Conservation (phyloP, 495 filamentous ascomycete species). For the Cryomyces antarcticus region DNA sequence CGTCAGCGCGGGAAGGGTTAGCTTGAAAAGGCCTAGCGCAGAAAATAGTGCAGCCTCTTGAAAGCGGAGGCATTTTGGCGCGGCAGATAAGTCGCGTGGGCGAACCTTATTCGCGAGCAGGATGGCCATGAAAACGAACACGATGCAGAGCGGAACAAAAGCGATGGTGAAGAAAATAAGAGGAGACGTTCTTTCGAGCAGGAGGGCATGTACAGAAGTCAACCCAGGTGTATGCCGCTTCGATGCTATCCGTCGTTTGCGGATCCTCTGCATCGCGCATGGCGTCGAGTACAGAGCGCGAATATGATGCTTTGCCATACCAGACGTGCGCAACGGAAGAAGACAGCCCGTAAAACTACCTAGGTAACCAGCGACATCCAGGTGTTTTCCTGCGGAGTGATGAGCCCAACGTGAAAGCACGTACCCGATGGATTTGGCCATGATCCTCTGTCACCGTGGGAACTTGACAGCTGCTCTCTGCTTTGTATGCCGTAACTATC, state of each 20-base stretch:
- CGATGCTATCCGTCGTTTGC: no score
- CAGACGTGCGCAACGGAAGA: background rate
- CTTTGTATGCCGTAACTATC: constrained; percentile 11
- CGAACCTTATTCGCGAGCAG: no score
- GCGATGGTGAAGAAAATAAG: no score
- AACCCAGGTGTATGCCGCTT: no score
- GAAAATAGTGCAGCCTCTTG: background rate
- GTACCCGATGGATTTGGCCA: constrained; percentile 1
- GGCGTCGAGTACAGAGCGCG: background rate
- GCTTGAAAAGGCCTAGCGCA: background rate
- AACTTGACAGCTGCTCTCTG: background rate
- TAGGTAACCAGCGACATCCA: background rate
- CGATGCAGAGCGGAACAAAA: no score
- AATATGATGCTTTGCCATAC: background rate
- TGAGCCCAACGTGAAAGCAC: no score
- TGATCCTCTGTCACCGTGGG: background rate
- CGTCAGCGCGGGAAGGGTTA: background rate
- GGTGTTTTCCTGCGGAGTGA: constrained; percentile 6
- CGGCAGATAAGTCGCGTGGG: no score
- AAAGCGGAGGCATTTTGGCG: no score
- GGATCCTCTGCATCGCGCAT: no score
- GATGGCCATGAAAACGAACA: no score
- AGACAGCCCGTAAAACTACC: background rate
- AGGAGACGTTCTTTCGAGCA: no score
- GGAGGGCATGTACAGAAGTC: no score